Evolutionary conservation across 148 eudicot genomes (phyloP).

Genomic region (Talinum fruticosum): DNA sequence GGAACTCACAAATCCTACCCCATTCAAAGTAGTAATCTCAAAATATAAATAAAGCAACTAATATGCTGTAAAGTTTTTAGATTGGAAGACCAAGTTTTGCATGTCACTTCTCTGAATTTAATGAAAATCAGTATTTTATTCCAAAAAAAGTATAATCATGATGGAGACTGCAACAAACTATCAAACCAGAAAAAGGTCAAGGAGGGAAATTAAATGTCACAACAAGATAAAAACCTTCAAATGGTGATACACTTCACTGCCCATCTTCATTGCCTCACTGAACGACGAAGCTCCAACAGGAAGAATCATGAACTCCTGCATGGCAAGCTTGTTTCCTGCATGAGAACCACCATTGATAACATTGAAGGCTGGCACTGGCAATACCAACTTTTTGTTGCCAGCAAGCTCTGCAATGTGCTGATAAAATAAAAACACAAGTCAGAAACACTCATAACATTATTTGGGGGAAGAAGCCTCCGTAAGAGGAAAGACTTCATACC

Average conservation of each 20-base stretch:
- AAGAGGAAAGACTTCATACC: conserved; percentile 33
- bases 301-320: conserved; percentile 99
- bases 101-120: too few species aligned
- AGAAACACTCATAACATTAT: not conserved
- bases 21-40: not conserved
- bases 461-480: too few species aligned
- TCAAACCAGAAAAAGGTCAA: not conserved
- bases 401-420: conserved; percentile 96
- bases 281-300: conserved; percentile 84
- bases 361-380: conserved; percentile 98
- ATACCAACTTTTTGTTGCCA: conserved; percentile 86
- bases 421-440: conserved; percentile 10
- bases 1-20: not conserved
- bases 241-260: conserved; percentile 89
- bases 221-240: conserved; percentile 58
- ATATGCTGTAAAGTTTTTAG: too few species aligned
- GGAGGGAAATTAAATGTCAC: not conserved
- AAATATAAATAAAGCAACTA: not conserved
- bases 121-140: too few species aligned
- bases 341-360: conserved; percentile 99
- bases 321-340: conserved; percentile 98
- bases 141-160: too few species aligned
- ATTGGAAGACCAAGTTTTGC: too few species aligned
- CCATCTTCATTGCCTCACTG: conserved; percentile 98
- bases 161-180: not conserved